A percentile compares a stretch with the other conserved stretches of the same genome.
Evolutionary conservation across 139 green algal genomes (phyloP).

Genomic region (Coelastrella sp.): DNA sequence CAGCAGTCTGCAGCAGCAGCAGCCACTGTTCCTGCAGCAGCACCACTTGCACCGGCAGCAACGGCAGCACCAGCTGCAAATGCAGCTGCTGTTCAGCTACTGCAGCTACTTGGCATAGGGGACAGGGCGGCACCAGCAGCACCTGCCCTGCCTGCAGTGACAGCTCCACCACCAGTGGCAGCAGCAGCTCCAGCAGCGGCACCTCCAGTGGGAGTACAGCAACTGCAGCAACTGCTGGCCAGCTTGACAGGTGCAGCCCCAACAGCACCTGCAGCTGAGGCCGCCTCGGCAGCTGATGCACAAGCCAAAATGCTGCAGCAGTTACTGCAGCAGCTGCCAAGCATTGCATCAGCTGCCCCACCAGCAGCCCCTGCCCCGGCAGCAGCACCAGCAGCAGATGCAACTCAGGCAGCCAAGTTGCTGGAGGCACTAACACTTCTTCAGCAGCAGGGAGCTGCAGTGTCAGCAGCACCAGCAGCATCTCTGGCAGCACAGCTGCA

Average conservation of each 20-base stretch:
- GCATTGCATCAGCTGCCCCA: neutral
- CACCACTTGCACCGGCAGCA: neutral
- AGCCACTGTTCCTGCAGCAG: slow-evolving; percentile 14
- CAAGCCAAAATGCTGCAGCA: slow-evolving; percentile 17
- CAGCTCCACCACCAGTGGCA: slow-evolving; percentile 16
- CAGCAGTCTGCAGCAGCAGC: slow-evolving; percentile 26
- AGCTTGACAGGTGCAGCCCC: neutral
- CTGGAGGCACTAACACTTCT: slow-evolving; percentile 13
- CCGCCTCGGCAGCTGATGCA: neutral
- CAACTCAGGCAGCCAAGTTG: neutral
- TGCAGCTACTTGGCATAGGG: slow-evolving; percentile 19
- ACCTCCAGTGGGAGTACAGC: neutral
- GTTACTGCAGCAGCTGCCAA: neutral
- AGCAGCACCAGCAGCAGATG: slow-evolving; percentile 16
- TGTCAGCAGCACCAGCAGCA: neutral
- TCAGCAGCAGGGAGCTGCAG: slow-evolving; percentile 18
- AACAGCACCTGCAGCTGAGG: neutral
- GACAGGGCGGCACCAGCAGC: neutral
- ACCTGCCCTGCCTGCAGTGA: neutral
- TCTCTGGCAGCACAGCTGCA: neutral
- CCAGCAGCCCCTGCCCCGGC: neutral
- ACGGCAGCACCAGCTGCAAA: slow-evolving; percentile 20
- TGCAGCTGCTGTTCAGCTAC: neutral
- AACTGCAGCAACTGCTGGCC: slow-evolving; percentile 31
- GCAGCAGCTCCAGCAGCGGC: neutral